Evolutionary conservation across 2,329 filamentous ascomycete genomes (phyloP).

Genomic region (Cytospora mali): DNA sequence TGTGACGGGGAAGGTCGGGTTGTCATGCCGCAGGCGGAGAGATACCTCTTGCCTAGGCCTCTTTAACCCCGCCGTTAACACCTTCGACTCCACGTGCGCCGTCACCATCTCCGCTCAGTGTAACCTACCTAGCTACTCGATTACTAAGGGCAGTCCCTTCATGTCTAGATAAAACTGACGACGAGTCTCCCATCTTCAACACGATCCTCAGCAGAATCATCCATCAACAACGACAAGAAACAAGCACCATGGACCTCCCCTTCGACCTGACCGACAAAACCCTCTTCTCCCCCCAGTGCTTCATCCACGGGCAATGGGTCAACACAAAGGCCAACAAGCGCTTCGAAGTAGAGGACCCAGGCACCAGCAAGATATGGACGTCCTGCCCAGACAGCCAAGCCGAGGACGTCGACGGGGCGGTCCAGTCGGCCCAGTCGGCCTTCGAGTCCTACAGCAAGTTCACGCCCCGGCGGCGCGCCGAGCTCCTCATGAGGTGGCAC

Average conservation of each 20-base stretch:
- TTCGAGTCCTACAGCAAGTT: conserved; percentile 44
- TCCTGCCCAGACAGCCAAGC: conserved; percentile 50
- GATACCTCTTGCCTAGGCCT: background rate
- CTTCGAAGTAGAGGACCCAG: conserved; percentile 58
- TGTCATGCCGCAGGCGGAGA: no score
- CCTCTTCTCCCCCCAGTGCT: conserved; percentile 53
- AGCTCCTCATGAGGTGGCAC: conserved; percentile 43
- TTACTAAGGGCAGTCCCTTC: no score
- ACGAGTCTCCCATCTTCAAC: background rate
- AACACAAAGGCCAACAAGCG: conserved; percentile 48
- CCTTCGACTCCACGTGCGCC: background rate
- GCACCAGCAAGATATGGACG: conserved; percentile 52
- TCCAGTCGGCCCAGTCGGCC: conserved; percentile 40
- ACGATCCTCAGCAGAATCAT: background rate
- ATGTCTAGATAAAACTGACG: no score
- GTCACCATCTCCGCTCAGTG: conserved; percentile 6
- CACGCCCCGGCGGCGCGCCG: conserved; percentile 40
- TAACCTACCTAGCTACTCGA: no score
- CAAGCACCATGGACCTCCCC: conserved; percentile 35
- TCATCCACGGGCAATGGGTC: conserved; percentile 52
- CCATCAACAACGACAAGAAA: background rate
- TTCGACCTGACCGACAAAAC: conserved; percentile 50
- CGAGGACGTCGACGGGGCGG: conserved; percentile 44
- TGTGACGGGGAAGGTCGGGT: no score
- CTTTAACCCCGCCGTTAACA: conserved; percentile 9